Base-by-base conservation (phyloP, 164 flowering plant genomes). In the Tetrastigma voinierianum region DNA sequence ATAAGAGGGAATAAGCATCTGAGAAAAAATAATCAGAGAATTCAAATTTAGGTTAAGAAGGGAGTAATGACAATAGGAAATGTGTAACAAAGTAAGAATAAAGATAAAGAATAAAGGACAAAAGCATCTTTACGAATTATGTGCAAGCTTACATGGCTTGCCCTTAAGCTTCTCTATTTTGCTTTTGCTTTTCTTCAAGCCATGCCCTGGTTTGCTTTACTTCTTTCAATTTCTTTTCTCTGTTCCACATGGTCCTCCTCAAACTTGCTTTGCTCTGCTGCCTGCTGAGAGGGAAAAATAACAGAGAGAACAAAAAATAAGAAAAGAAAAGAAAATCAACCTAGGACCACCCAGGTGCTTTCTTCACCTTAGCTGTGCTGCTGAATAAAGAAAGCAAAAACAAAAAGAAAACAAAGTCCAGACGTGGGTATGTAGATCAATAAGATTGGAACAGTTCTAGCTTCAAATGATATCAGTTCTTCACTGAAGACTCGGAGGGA, bases 181-280 rank as follows among this genome's bases (percentile, higher is more conserved):
- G 70, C 69, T 73, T 77, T 73, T 61, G 48, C 80, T 57, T 64
- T 67, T 60, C 67, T 69, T 62, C 69, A 52, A 66, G 44, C 72
- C 21, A 32, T 4, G 6, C 59, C 55, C 52, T 64, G 16, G 21
- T 23, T 55, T 51, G 52, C 67, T 65, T 65, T 47, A 64, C 46
- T 24, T 58, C 52, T 57, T 59, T 57, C 2, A 68, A 23, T 14
- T 53, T 54, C 59, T 59, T 56, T 16, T 24, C 9, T 25, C 21
- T n/a, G 16, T 46, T 40, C 32, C 16, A 24, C 23, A 19, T 65
- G 14, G 23, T 60, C 60, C 53, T 25, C 24, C 24, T 68, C 24
- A 43, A 61, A 19, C 14, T 16, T 17, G 12, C 47, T 43, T 61
- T 57, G 46, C 10, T 32, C 16, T 21, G 13, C 47, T 12, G 15